These are phyloP conservation scores for Scenedesmus sp. DNA, from an alignment of 163 green algal species.

Conservation along the genomic window DNA sequence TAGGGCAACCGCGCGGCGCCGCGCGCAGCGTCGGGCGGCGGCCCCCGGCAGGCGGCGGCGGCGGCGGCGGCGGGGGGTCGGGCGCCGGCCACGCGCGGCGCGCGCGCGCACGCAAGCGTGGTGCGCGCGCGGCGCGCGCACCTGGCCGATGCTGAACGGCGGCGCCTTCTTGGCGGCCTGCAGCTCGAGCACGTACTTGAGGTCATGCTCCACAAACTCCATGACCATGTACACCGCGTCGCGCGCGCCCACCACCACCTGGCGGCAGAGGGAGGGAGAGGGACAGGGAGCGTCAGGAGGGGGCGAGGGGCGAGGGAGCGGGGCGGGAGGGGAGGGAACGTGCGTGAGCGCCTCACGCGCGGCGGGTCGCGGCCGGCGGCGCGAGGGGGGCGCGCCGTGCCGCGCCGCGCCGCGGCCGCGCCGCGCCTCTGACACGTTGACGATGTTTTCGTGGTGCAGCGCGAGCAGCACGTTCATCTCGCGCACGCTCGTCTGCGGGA, in stretches of 20 bases:
- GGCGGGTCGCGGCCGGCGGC: too few relatives aligned
- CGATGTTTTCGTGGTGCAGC: conserved; percentile 93
- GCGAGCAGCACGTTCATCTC: conserved; percentile 98
- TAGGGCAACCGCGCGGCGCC: conserved; percentile 32
- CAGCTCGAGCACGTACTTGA: conserved; percentile 90
- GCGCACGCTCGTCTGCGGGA: conserved; percentile 94
- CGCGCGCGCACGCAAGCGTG: too few relatives aligned
- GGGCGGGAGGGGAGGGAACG: too few relatives aligned
- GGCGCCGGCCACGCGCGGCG: too few relatives aligned
- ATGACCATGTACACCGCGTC: conserved; percentile 97
- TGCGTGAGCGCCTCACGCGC: too few relatives aligned
- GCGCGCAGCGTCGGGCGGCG: too few relatives aligned
- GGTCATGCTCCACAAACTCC: conserved; percentile 98
- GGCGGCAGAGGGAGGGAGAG: not conserved
- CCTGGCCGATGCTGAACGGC: conserved; percentile 39
- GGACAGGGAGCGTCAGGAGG: not conserved
- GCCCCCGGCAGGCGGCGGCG: too few relatives aligned
- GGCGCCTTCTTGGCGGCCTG: conserved; percentile 42
- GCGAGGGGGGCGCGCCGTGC: too few relatives aligned
- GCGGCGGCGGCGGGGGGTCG: too few relatives aligned
- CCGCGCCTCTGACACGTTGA: conserved; percentile 94
- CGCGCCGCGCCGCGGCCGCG: too few relatives aligned
- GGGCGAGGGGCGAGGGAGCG: too few relatives aligned
- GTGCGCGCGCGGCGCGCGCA: not conserved
- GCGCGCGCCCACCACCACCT: conserved; percentile 29